Evolutionary conservation across 2,329 filamentous ascomycete species (phyloP).

Genomic region (Cordyceps tenuipes): DNA sequence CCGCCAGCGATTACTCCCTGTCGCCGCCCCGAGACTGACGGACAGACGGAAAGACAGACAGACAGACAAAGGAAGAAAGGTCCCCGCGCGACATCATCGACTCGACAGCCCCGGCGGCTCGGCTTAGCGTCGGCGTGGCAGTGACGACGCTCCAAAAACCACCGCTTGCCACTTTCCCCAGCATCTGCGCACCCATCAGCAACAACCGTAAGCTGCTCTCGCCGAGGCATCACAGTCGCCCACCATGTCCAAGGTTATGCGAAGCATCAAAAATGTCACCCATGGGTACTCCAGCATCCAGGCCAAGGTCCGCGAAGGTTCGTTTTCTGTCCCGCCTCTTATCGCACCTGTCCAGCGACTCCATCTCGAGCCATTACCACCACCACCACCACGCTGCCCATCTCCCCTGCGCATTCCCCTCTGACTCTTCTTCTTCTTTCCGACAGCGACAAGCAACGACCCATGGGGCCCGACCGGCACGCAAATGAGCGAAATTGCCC

Average conservation of each 20-base stretch:
- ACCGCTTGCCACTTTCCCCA: neutral
- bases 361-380: neutral
- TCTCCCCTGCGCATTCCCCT: neutral
- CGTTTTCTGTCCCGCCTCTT: slow-evolving; percentile 20
- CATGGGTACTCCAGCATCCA: slow-evolving; percentile 96
- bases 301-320: slow-evolving; percentile 97
- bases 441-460: slow-evolving; percentile 92
- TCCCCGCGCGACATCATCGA: slow-evolving; percentile 7
- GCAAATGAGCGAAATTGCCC: slow-evolving; percentile 97
- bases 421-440: neutral
- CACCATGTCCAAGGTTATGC: slow-evolving; percentile 90
- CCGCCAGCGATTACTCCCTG: neutral
- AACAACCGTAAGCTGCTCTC: neutral
- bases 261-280: slow-evolving; percentile 98
- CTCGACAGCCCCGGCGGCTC: slow-evolving; percentile 4
- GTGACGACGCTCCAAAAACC: slow-evolving; percentile 9
- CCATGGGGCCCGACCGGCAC: slow-evolving; percentile 97
- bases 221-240: slow-evolving; percentile 17
- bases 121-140: slow-evolving; percentile 11
- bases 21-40: neutral
- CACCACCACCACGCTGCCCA: neutral
- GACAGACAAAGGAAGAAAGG: neutral
- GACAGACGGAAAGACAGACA: too few species aligned
- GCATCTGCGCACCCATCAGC: neutral
- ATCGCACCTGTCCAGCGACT: neutral